Evolutionary conservation across 169 alveolate genomes (phyloP).

Genomic region (Cryptosporidium felis): DNA sequence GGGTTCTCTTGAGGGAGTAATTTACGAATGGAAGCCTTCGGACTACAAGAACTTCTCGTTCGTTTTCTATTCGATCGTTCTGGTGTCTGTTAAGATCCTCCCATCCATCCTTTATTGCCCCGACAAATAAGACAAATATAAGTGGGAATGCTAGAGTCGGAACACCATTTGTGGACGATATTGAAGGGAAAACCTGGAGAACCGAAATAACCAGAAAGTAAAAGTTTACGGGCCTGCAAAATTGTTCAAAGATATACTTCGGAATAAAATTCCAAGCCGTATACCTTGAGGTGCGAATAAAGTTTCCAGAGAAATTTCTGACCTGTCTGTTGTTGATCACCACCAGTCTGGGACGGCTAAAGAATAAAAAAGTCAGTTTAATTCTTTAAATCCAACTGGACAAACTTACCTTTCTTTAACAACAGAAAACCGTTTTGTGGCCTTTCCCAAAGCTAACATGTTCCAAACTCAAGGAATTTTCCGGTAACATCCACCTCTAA

Average conservation of each 20-base stretch:
- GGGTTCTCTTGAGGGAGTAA: slow-evolving; percentile 18
- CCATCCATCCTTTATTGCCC: slow-evolving; percentile 84
- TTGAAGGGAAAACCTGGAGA: slow-evolving; percentile 75
- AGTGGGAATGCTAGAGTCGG: slow-evolving; percentile 78
- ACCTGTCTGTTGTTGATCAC: slow-evolving; percentile 69
- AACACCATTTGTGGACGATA: slow-evolving; percentile 75
- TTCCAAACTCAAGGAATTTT: not conserved
- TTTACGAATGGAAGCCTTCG: slow-evolving; percentile 22
- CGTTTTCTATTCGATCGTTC: slow-evolving; percentile 77
- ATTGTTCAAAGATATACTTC: slow-evolving; percentile 76
- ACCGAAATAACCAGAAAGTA: slow-evolving; percentile 77
- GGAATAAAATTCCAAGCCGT: slow-evolving; percentile 77
- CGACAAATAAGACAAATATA: slow-evolving; percentile 79
- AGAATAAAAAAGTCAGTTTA: not conserved
- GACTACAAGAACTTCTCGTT: slow-evolving; percentile 52
- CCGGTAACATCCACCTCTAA: slow-evolving; percentile 3
- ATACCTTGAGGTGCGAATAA: slow-evolving; percentile 74
- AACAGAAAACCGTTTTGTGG: slow-evolving; percentile 54
- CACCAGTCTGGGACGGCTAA: slow-evolving; percentile 60
- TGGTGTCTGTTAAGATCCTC: slow-evolving; percentile 80
- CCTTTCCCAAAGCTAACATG: slow-evolving; percentile 41
- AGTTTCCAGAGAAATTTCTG: slow-evolving; percentile 56
- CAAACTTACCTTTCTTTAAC: slow-evolving; percentile 57
- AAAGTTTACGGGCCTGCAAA: slow-evolving; percentile 76
- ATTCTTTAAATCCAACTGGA: not conserved